These are phyloP conservation scores for Xylaria cubensis DNA, from an alignment of 495 filamentous ascomycete genomes.

Conservation along the genomic window DNA sequence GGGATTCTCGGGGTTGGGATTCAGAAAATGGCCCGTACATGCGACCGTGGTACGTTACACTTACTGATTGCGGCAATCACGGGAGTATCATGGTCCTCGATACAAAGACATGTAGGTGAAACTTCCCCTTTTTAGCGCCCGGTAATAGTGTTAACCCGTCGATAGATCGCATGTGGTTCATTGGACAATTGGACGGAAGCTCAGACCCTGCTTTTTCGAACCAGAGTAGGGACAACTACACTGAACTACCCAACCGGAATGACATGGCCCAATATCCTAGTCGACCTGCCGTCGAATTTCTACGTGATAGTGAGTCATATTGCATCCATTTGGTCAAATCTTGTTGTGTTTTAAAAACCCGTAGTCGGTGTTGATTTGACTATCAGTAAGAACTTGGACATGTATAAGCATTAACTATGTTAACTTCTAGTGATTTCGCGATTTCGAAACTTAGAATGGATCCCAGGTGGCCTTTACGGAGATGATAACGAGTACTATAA, in stretches of 20 bases:
- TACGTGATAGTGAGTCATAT: neutral
- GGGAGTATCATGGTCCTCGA: conserved; percentile 16
- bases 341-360: neutral
- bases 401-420: neutral
- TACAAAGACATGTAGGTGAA: conserved; percentile 8
- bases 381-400: neutral
- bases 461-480: conserved; percentile 1
- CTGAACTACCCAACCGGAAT: neutral
- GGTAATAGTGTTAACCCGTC: neutral
- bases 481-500: neutral
- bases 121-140: neutral
- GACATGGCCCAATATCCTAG: neutral
- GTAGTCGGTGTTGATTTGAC: neutral
- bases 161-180: neutral
- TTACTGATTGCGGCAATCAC: conserved; percentile 6
- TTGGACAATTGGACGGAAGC: neutral
- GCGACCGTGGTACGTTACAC: conserved; percentile 9
- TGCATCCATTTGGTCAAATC: neutral
- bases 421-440: neutral
- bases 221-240: neutral
- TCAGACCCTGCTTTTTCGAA: neutral
- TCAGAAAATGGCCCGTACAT: neutral
- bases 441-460: conserved; percentile 1
- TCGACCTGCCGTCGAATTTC: conserved; percentile 1
- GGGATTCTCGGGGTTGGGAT: conserved; percentile 15